Base-by-base conservation (phyloP, 2,329 filamentous ascomycete genomes). In the Chrysoporthe austroafricana region DNA sequence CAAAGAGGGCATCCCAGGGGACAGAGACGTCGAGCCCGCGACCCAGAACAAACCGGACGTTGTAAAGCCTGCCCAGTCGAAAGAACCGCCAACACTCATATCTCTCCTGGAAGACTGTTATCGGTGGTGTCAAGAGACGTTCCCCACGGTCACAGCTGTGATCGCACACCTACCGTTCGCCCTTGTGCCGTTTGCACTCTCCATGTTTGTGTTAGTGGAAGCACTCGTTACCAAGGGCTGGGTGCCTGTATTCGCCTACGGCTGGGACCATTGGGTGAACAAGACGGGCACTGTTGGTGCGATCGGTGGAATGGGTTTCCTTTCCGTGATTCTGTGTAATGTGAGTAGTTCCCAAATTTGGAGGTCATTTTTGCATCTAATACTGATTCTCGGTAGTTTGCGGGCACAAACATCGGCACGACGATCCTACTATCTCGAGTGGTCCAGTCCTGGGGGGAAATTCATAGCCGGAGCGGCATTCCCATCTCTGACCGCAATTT, bases 121-220 rank as follows among this genome's bases (percentile, higher is more conserved):
- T 66, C 74, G 75, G n/a, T 92, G 89, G 89, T 79, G 79, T 0
- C 88, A 90, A 69, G 88, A 90, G 73, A 92, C 90, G 0, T 93
- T 93, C 60, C 91, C 91, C 0, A 92, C 90, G 0, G 86, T 86
- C 1, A 86, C 87, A 26, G 86, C 88, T 0, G 90, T 93, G 0
- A 75, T 90, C 6, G 78, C 84, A 0, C 89, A 91, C 74, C 80
- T 93, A 1, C 91, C 91, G 0, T 86, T 90, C 64, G 84, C 88
- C 0, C 83, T 93, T 0, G 82, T 93, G 0, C 90, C 91, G 0
- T 93, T 93, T 72, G 88, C 90, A 0, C 88, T 93, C 66, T 83
- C 85, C 69, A 93, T 93, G 90, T 93, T 93, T 70, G 83, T 93
- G 11, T 83, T 93, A 0, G 90, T 93, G 0, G 90, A 93, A 73